These are phyloP conservation scores for Hypoxylon rickii DNA, from an alignment of 495 filamentous ascomycete genomes.

Conservation along the genomic window DNA sequence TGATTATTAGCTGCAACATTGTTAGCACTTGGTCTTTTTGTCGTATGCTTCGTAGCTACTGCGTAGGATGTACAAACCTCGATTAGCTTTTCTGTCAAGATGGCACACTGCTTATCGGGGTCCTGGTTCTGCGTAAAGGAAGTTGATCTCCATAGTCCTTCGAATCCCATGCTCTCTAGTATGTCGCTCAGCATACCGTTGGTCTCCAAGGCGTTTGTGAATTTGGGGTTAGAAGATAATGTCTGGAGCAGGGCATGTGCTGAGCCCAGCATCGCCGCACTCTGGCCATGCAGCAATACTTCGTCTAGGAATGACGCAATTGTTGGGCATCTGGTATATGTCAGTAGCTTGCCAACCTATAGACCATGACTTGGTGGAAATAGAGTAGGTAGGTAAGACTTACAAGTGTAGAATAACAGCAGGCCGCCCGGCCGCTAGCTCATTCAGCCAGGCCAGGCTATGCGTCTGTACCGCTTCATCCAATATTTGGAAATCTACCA, in stretches of 20 bases:
- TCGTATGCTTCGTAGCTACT: not conserved
- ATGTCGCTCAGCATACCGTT: slow-evolving; percentile 48
- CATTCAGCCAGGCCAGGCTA: slow-evolving; percentile 56
- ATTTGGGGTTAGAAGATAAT: slow-evolving; percentile 51
- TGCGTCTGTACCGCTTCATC: slow-evolving; percentile 59
- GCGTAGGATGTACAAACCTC: slow-evolving; percentile 48
- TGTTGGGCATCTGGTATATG: slow-evolving; percentile 47
- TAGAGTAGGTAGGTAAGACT: slow-evolving; percentile 22
- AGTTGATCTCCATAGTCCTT: slow-evolving; percentile 56
- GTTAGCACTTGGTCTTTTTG: slow-evolving; percentile 5
- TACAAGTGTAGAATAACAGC: slow-evolving; percentile 56
- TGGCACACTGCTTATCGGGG: slow-evolving; percentile 54
- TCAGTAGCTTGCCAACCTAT: slow-evolving; percentile 20
- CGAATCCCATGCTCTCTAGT: slow-evolving; percentile 61
- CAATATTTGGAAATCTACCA: slow-evolving; percentile 61
- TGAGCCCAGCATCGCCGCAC: slow-evolving; percentile 52
- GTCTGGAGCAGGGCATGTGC: slow-evolving; percentile 57
- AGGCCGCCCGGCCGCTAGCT: slow-evolving; percentile 51
- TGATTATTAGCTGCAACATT: slow-evolving; percentile 23
- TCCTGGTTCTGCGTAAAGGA: slow-evolving; percentile 52
- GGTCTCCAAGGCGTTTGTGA: slow-evolving; percentile 45
- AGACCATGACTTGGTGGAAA: not conserved
- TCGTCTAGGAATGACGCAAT: slow-evolving; percentile 58
- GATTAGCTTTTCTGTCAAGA: slow-evolving; percentile 61
- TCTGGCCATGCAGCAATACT: slow-evolving; percentile 59